Conservation (phyloP, 176 grass and related monocot genomes). For the barley (Hordeum vulgare) region MorexV3_pseudomolecules_assembly NC_058519.1:45646257-45646756, state of each 20-base stretch:
- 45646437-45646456: background rate
- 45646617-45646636: background rate
- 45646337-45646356: too few relatives aligned
- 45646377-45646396: background rate
- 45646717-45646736: background rate
- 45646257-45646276: too few relatives aligned
- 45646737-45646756: background rate
- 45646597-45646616: constrained; percentile 5
- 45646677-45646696: background rate
- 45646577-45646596: constrained; percentile 40
- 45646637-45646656: background rate
- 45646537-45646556: constrained; percentile 45
- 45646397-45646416: background rate
- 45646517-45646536: constrained; percentile 48
- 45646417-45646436: background rate
- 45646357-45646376: too few relatives aligned
- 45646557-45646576: constrained; percentile 52
- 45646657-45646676: background rate
- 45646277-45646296: too few relatives aligned
- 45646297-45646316: too few relatives aligned
- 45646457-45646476: background rate
- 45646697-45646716: background rate
- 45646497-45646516: constrained; percentile 50
- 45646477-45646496: constrained; percentile 35
- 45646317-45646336: too few relatives aligned